Conservation (phyloP, 768 basidiomycete species). For the Holtermanniella nyarrowii region DNA sequence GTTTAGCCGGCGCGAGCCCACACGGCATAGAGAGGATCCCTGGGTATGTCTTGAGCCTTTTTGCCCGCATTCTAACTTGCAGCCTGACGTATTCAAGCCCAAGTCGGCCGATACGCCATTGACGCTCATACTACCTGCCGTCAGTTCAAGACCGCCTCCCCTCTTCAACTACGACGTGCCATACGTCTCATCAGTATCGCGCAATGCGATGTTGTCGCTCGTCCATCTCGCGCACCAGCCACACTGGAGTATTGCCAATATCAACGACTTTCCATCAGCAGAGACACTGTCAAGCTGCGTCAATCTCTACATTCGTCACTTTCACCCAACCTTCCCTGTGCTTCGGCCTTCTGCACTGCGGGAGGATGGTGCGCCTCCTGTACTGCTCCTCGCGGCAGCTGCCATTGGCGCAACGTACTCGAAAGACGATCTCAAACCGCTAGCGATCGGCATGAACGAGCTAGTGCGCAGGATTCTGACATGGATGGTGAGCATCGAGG, state of each 20-base stretch:
- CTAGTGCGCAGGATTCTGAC: slow-evolving; percentile 28
- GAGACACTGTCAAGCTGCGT: slow-evolving; percentile 30
- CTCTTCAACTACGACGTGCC: not conserved
- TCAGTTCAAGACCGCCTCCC: slow-evolving; percentile 1
- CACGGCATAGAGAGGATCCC: slow-evolving; percentile 11
- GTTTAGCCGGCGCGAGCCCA: slow-evolving; percentile 1
- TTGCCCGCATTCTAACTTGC: not conserved
- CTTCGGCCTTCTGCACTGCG: slow-evolving; percentile 22
- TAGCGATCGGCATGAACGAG: slow-evolving; percentile 29
- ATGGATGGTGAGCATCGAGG: slow-evolving; percentile 24
- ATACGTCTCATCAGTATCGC: slow-evolving; percentile 11
- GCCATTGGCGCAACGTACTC: slow-evolving; percentile 32
- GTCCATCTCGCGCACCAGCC: slow-evolving; percentile 31
- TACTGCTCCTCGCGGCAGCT: slow-evolving; percentile 21
- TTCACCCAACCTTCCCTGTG: slow-evolving; percentile 30
- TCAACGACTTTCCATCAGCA: slow-evolving; percentile 30
- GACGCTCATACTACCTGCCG: slow-evolving; percentile 12
- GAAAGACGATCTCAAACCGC: slow-evolving; percentile 24
- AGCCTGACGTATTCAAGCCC: slow-evolving; percentile 28
- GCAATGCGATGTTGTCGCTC: slow-evolving; percentile 32
- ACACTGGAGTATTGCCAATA: slow-evolving; percentile 24
- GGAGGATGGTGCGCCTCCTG: slow-evolving; percentile 14
- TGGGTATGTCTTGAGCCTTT: slow-evolving; percentile 15
- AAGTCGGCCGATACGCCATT: slow-evolving; percentile 29
- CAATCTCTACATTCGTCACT: slow-evolving; percentile 31